Base-by-base conservation (phyloP, 2,329 filamentous ascomycete genomes). In the Orbilia javanica region DNA sequence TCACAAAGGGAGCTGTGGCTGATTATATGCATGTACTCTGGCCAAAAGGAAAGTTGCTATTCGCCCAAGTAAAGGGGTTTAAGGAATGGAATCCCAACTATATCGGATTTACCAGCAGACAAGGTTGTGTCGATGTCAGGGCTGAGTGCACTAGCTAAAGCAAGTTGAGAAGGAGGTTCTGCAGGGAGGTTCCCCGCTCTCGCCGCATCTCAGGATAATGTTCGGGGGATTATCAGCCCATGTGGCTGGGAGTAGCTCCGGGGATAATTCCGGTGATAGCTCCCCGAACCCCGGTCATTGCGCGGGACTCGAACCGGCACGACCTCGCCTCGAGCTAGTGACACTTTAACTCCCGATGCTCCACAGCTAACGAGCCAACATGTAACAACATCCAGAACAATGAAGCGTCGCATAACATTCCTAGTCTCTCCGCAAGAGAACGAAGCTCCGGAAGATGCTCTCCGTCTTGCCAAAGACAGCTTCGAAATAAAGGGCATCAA, bases 321-420 rank as follows among this genome's bases (percentile, higher is more conserved):
- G 29, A 63, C 8, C 15, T 34, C 20, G 34, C 42, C 10, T 27
- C 20, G 25, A 15, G 4, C 22, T n/a, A 31, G 29, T 13, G 27
- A 34, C 52, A 48, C 48, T 46, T 27, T 63, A 50, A 29, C 65
- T 50, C 66, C 42, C 36, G 44, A 53, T 36, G 18, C 18, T 27
- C 5, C 25, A 18, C 25, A 52, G 65, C 55, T 34, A 50, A 11
- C 18, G 42, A 18, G 42, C 5, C 42, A 46, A 50, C 42, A 44
- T 44, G 42, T 50, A 52, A 60, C 52, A 50, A 25, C 27, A 46
- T 64, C 36, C 31, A 20, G 25, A 48, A 63, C 66, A 13, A 78
- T 78, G 74, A 78, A 78, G 62, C 74, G 74, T 36, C 74, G 74
- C 42, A 44, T 78, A 50, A 78, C 74, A 5, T 78, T 78, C 67